Evolutionary conservation across 371 early-diverging fungal species (phyloP), one percentile per base, ranked within the genome.

Genomic region (Mucor circinelloides): DNA sequence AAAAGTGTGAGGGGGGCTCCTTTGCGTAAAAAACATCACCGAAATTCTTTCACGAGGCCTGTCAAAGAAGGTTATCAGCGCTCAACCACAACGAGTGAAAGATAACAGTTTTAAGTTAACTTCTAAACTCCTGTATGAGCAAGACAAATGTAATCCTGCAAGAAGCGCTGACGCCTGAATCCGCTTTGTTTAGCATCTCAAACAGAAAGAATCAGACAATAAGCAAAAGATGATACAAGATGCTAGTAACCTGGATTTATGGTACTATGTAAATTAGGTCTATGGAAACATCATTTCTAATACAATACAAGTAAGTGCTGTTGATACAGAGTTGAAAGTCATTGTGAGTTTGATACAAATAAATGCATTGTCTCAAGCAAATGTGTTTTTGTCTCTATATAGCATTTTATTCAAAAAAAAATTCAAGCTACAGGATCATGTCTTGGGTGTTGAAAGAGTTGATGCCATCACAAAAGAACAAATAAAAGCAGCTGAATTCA

Each of bases 381-480:
- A 15, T 27, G 12, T 27, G 23, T 15, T 8, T 2, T 50, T 25
- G 6, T 52, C 52, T 52, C 25, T 27, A 52, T 52, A 13, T 40
- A 52, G 13, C 15, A 27, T 52, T 50, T 25, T 50, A 25, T 50
- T 23, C 8, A 25, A 21, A 50, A 50, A 25, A 25, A 25, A 25
- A 50, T 27, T 40, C 40, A 40, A 23, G 64, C 60, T 60, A 23
- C 28, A 44, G 17, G 38, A 64, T 56, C 64, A 64, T 44, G 17
- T 55, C 27, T 7, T 36, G 10, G 64, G 57, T 21, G 64, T 44
- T 19, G 31, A 28, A 21, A 64, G 58, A 31, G 58, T 64, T 0
- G 65, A 46, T 32, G 65, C 65, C 15, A n/a, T n/a, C n/a, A 57
- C 65, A 17, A 23, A 42, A 23, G 31, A 57, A 21, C 58, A 64